Base-by-base conservation (phyloP, 345 rosid genomes). In the Heritiera fomes region DNA sequence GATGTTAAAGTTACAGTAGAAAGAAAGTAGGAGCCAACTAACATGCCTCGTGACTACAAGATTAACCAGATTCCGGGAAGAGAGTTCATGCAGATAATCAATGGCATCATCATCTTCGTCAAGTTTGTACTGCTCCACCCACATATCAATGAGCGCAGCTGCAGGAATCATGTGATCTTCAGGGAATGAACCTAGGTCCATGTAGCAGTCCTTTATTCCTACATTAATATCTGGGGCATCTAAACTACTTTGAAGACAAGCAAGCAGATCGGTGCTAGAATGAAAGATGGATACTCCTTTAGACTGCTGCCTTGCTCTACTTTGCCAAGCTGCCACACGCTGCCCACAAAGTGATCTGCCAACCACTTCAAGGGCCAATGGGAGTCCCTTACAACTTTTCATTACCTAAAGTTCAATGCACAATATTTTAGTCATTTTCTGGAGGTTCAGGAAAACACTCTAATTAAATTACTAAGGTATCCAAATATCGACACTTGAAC, bases 111-210 rank as follows among this genome's bases (percentile, higher is more conserved):
- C 73, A 6, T 82, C 80, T 75, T 75, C 85, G 53, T 76, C 77
- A 6, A 67, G 52, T 59, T 85, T 40, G 23, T 89, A 79, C 78
- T 83, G 74, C 82, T 86, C 95, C 47, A 64, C 65, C 91, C 91
- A 92, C 80, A 88, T 82, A 77, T 91, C 92, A 70, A 86, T 79
- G 3, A 91, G 85, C 14, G 84, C 70, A 4, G 87, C 65, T 15
- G 86, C 85, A 18, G 89, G 87, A 70, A 88, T 87, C 82, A 71
- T 81, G 55, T 83, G 89, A 77, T 86, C 97, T 80, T 89, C 91
- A 4, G 87, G 88, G 80, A 92, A 93, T 23, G 77, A 87, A 4
- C 90, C 87, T 34, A 91, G 77, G 77, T 91, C 95, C 83, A 87
- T 66, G 85, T 81, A 92, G 67, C 92, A 90, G 46, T 90, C 87